Conservation (phyloP, 208 protist genomes). For the Naegleria gruberi region DNA sequence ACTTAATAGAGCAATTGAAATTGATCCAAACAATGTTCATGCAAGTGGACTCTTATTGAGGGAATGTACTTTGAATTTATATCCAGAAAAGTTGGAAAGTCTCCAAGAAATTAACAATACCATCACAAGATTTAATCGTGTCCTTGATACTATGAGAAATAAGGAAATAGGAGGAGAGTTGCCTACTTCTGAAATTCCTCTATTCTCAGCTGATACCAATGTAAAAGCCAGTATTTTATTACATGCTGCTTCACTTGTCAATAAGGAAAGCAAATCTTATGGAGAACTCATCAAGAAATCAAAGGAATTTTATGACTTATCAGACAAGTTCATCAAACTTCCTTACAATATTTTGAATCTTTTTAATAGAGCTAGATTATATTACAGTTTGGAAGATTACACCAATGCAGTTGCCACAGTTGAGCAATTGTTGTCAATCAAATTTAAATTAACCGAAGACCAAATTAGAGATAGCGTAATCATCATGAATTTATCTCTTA, state of each 20-base stretch:
- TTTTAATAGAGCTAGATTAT: not conserved
- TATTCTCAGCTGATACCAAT: not conserved
- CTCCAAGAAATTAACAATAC: not conserved
- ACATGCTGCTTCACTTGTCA: not conserved
- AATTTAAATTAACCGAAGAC: not conserved
- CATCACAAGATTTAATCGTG: not conserved
- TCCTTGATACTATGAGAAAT: not conserved
- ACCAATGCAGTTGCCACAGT: not conserved
- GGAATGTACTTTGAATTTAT: not conserved
- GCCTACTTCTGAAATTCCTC: not conserved
- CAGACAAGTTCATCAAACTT: not conserved
- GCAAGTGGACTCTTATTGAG: not conserved
- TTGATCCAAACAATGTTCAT: not conserved
- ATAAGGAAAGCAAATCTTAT: not conserved
- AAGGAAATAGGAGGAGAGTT: not conserved
- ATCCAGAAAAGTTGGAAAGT: not conserved
- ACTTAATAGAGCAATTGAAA: not conserved
- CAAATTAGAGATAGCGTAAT: not conserved
- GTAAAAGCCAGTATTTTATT: not conserved
- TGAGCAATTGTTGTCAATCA: not conserved
- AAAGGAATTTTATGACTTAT: not conserved
- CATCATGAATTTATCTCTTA: not conserved
- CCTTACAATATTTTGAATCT: not conserved
- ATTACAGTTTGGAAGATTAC: not conserved
- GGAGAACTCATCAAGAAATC: not conserved